phyloP scores from a whole-genome alignment of 176 grass and related monocot species.

The Ensete glaucum region DNA sequence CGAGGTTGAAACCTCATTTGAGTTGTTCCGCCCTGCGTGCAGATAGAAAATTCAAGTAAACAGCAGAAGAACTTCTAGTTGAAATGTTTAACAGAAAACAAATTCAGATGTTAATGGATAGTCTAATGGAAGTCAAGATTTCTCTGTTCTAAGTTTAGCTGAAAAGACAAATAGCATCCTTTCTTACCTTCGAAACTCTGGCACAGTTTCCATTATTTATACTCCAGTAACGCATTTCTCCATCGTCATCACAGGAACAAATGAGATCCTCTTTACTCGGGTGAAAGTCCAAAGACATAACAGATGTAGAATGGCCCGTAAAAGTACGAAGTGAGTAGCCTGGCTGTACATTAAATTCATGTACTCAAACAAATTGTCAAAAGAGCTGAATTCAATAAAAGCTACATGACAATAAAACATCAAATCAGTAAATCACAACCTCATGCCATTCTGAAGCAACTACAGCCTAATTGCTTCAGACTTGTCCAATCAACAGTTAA shows the following conservation, averaged over 20 bases:
- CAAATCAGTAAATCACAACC: background rate
- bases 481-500: too few species aligned
- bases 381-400: background rate
- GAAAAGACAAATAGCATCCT: background rate
- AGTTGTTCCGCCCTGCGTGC: slow-evolving; percentile 16
- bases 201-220: slow-evolving; percentile 28
- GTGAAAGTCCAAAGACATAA: slow-evolving; percentile 53
- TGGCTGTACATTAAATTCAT: slow-evolving; percentile 26
- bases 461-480: too few species aligned
- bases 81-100: background rate
- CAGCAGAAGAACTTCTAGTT: background rate
- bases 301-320: slow-evolving; percentile 35
- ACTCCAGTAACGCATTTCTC: slow-evolving; percentile 40
- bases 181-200: slow-evolving; percentile 22
- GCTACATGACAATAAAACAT: background rate
- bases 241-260: slow-evolving; percentile 46
- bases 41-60: too few species aligned
- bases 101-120: background rate
- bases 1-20: slow-evolving; percentile 30
- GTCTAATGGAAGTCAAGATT: background rate
- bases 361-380: background rate
- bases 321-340: slow-evolving; percentile 33
- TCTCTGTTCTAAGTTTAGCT: too few species aligned
- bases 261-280: slow-evolving; percentile 34
- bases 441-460: background rate